Base-by-base conservation (phyloP, 1,284 basidiomycete genomes). In the Tausonia pullulans region DNA sequence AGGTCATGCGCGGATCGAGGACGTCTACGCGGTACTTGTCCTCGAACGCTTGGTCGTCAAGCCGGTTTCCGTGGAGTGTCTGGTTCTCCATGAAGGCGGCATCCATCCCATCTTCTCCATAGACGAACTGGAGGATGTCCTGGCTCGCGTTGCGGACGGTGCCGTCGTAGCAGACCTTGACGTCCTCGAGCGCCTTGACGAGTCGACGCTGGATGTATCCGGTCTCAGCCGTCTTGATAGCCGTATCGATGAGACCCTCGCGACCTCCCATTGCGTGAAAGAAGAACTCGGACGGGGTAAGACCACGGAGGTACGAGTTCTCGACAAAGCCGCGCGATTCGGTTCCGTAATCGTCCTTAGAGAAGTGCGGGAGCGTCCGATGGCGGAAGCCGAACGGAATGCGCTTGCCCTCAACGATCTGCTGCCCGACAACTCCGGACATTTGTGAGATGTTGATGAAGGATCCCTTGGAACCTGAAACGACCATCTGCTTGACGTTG, bases 221-320 rank as follows among this genome's bases (percentile, higher is more conserved):
- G 0, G 96, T 98, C 78, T 99, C 96, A 58, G 96, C 96, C 6
- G 96, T 98, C 81, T 99, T 99, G 78, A 99, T 94, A 44, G 96
- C 96, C 2, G 96, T 99, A 82, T 98, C 96, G 72, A 98, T 98
- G 62, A 98, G 79, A 82, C 96, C 96, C 77, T 98, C 96, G 72
- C 96, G 88, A 79, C 96, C 96, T 72, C 95, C 95, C 96, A 98
- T 98, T 64, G 96, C 96, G 78, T 99, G 96, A 86, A 99, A 98
- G 83, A 98, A 98, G 82, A 94, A 99, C 74, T 98, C 96, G 71
- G 98, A 94, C 0, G 96, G 94, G 0, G 95, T 98, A 68, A 98
- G 76, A 58, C 96, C 96, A 70, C 95, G 88, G 44, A 98, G 81
- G 73, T 98, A 99, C n/a, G 96, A 98, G 76, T 99, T 99, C 76